Evolutionary conservation across 225 moss, liverwort and hornwort genomes (phyloP).

Genomic region (Takakia lepidozioides): DNA sequence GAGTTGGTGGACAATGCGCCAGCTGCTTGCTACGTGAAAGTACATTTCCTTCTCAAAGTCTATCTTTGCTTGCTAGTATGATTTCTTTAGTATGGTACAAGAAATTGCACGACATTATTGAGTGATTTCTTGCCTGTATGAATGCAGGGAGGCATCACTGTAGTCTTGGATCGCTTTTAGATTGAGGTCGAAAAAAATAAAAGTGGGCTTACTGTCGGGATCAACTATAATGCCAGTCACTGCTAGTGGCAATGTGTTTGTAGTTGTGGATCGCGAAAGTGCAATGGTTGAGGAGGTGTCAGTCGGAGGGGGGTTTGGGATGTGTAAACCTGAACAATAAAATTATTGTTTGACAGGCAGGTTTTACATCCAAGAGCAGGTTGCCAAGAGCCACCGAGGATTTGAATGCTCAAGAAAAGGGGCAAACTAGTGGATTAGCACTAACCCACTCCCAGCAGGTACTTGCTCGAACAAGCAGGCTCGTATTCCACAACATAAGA

Average conservation of each 20-base stretch:
- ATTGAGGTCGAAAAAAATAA: not conserved
- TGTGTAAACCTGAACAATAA: conserved; percentile 4
- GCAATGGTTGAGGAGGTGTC: conserved; percentile 10
- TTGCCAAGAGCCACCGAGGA: not conserved
- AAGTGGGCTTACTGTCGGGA: conserved; percentile 1
- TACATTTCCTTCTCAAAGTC: not conserved
- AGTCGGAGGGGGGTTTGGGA: not conserved
- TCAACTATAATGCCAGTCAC: conserved; percentile 9
- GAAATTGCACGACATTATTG: too few relatives aligned
- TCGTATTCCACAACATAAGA: not conserved
- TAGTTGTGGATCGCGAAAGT: not conserved
- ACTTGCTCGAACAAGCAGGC: conserved; percentile 3
- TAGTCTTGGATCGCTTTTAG: not conserved
- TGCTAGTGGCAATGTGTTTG: conserved; percentile 5
- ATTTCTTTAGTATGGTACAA: too few relatives aligned
- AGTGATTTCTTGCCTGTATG: too few relatives aligned
- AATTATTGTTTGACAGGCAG: too few relatives aligned
- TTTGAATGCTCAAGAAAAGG: not conserved
- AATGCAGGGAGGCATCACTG: conserved; percentile 6
- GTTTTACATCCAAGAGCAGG: not conserved
- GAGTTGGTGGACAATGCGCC: conserved; percentile 2
- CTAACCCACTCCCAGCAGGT: not conserved
- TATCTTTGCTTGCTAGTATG: too few relatives aligned
- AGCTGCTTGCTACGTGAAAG: conserved; percentile 6
- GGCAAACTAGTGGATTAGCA: too few relatives aligned